phyloP scores from a whole-genome alignment of 2,329 filamentous ascomycete species.

The Cercospora citrullina region DNA sequence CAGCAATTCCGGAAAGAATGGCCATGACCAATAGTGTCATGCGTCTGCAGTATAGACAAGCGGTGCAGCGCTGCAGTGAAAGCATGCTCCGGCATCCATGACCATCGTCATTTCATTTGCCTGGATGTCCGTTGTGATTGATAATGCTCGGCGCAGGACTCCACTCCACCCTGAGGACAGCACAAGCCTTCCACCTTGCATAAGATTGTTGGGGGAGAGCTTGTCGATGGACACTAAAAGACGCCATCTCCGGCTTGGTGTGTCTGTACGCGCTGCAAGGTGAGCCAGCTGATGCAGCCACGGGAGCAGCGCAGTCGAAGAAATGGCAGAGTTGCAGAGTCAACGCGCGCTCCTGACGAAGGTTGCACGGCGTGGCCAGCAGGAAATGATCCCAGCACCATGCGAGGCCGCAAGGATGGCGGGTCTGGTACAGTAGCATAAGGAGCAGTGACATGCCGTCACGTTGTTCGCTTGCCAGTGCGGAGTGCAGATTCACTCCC shows the following conservation, averaged over 20 bases:
- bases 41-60: background rate
- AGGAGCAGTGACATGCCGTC: background rate
- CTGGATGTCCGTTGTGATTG: conserved; percentile 7
- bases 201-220: background rate
- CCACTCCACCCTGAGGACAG: background rate
- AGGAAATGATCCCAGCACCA: background rate
- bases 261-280: background rate
- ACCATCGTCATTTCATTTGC: conserved; percentile 17
- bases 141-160: background rate
- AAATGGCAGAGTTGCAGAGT: background rate
- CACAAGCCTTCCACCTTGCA: background rate
- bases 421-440: background rate
- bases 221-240: background rate
- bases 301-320: background rate
- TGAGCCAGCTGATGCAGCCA: background rate
- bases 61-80: conserved; percentile 9
- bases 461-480: background rate
- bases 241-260: too few species aligned
- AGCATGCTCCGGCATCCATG: background rate
- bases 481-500: background rate
- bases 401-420: background rate
- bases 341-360: background rate
- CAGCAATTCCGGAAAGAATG: background rate
- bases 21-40: background rate
- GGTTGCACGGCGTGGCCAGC: background rate